Conservation (phyloP, 2,329 filamentous ascomycete species). For the Claviceps humidiphila region DNA sequence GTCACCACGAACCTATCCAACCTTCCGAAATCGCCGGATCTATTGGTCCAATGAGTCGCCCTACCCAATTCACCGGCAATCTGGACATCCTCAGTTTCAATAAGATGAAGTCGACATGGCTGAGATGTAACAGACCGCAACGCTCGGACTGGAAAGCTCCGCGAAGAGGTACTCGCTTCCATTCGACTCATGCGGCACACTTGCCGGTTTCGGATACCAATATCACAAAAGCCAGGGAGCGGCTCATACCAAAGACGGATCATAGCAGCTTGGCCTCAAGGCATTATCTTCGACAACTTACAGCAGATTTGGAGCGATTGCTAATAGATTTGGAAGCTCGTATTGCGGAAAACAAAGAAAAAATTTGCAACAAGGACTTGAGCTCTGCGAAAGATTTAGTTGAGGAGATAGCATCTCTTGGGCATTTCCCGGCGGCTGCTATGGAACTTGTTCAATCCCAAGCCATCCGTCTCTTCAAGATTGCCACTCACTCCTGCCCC, state of each 20-base stretch:
- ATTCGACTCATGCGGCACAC: not conserved
- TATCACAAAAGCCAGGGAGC: not conserved
- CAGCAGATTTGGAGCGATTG: constrained; percentile 5
- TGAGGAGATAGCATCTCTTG: constrained; percentile 8
- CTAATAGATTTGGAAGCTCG: constrained; percentile 3
- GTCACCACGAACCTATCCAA: not conserved
- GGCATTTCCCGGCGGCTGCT: constrained; percentile 6
- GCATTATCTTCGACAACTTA: constrained; percentile 5
- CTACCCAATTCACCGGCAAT: not conserved
- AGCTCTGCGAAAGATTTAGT: constrained; percentile 5
- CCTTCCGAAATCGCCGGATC: not conserved
- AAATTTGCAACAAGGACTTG: too few relatives aligned
- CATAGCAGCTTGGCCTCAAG: not conserved
- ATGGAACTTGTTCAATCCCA: constrained; percentile 6
- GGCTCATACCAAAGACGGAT: constrained; percentile 1
- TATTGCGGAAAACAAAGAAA: not conserved
- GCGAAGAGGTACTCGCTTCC: not conserved
- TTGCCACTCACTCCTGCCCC: constrained; percentile 9
- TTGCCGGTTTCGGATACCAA: not conserved
- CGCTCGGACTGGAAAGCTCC: constrained; percentile 1
- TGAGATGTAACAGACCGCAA: not conserved
- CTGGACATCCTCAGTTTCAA: constrained; percentile 4
- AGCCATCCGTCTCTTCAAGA: constrained; percentile 14
- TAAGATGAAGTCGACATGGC: not conserved
- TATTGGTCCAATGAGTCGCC: too few relatives aligned